Evolutionary conservation across 441 rosid species (phyloP).

Genomic region (Gossypium trilobum): DNA sequence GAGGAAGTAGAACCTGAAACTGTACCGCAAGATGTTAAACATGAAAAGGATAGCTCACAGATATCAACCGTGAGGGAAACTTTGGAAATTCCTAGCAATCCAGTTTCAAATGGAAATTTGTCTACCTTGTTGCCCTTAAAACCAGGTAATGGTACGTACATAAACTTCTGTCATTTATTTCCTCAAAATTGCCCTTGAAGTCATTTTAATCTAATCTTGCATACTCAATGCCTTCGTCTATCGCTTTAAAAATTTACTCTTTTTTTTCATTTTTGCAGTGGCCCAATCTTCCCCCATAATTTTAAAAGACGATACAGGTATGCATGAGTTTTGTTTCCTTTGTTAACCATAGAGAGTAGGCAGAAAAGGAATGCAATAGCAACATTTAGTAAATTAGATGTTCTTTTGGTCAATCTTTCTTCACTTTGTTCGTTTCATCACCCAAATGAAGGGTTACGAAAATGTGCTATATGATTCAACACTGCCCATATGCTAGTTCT

Average conservation of each 20-base stretch:
- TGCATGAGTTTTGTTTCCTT: not conserved
- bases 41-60: constrained; percentile 28
- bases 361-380: not conserved
- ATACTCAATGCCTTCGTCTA: not conserved
- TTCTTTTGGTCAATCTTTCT: not conserved
- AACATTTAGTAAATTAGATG: not conserved
- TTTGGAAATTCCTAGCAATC: constrained; percentile 24
- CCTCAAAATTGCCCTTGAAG: constrained; percentile 2
- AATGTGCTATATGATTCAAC: not conserved
- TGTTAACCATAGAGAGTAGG: not conserved
- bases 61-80: constrained; percentile 22
- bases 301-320: not conserved
- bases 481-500: not conserved
- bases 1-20: constrained; percentile 46
- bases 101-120: constrained; percentile 21
- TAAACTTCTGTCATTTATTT: constrained; percentile 23
- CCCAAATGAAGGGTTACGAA: not conserved
- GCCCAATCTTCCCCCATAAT: not conserved
- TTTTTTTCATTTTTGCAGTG: not conserved
- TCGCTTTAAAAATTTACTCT: not conserved
- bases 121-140: constrained; percentile 22
- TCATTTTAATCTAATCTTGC: not conserved
- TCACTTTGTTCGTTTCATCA: not conserved
- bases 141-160: constrained; percentile 21
- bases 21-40: constrained; percentile 20